phyloP scores from a whole-genome alignment of 352 stramenopile genomes.

The Phytophthora tentaculata region DNA sequence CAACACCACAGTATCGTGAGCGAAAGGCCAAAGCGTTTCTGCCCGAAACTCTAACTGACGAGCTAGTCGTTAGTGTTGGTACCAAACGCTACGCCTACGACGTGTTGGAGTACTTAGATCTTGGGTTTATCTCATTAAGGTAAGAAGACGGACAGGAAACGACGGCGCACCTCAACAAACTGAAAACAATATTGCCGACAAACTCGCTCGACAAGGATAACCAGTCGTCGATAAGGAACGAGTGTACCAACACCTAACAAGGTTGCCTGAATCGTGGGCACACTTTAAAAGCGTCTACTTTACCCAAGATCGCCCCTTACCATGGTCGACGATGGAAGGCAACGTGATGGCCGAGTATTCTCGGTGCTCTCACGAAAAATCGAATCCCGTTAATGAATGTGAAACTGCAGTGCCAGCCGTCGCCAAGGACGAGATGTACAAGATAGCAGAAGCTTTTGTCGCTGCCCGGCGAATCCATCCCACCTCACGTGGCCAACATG shows the following conservation, averaged over 20 bases:
- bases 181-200: neutral
- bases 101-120: neutral
- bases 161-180: neutral
- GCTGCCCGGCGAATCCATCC: neutral
- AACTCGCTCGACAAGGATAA: slow-evolving; percentile 1
- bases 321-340: neutral
- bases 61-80: neutral
- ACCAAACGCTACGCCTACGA: neutral
- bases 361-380: neutral
- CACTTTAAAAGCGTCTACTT: slow-evolving; percentile 6
- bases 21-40: neutral
- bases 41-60: neutral
- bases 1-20: too few species aligned
- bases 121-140: neutral
- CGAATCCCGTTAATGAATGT: neutral
- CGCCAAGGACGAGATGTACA: neutral
- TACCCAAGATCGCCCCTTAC: neutral
- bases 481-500: neutral
- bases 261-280: neutral
- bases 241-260: neutral
- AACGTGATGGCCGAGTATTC: slow-evolving; percentile 2
- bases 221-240: neutral
- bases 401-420: neutral
- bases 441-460: neutral
- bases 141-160: neutral